phyloP scores from a whole-genome alignment of 495 filamentous ascomycete genomes.

The Xylaria bambusicola region DNA sequence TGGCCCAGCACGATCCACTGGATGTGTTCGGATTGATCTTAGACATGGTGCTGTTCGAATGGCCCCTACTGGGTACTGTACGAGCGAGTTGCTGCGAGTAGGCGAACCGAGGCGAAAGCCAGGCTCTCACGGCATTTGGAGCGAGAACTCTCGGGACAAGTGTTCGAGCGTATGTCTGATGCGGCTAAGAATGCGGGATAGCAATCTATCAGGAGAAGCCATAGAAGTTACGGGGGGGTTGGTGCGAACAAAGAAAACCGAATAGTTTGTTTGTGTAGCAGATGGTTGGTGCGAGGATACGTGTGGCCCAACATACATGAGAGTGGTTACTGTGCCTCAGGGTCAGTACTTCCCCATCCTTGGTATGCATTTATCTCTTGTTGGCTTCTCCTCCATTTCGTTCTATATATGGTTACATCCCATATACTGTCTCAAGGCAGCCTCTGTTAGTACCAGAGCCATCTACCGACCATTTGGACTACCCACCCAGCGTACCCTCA shows the following conservation, averaged over 20 bases:
- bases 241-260: background rate
- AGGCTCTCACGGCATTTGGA: background rate
- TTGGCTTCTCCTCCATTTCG: too few relatives aligned
- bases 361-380: too few relatives aligned
- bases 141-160: too few relatives aligned
- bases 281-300: background rate
- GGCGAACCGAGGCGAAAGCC: background rate
- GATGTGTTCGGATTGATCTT: constrained; percentile 24
- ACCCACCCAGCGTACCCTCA: too few relatives aligned
- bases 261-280: background rate
- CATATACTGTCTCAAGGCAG: too few relatives aligned
- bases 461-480: too few relatives aligned
- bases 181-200: background rate
- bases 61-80: background rate
- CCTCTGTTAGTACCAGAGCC: too few relatives aligned
- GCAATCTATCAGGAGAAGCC: background rate
- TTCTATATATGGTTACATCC: too few relatives aligned
- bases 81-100: background rate
- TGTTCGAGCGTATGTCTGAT: too few relatives aligned
- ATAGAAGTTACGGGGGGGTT: background rate
- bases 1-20: constrained; percentile 41
- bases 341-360: too few relatives aligned
- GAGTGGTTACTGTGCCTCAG: too few relatives aligned
- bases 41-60: constrained; percentile 18
- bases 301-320: background rate